These are phyloP conservation scores for Dothistroma pini DNA, from an alignment of 2,329 filamentous ascomycete genomes.

Conservation along the genomic window DNA sequence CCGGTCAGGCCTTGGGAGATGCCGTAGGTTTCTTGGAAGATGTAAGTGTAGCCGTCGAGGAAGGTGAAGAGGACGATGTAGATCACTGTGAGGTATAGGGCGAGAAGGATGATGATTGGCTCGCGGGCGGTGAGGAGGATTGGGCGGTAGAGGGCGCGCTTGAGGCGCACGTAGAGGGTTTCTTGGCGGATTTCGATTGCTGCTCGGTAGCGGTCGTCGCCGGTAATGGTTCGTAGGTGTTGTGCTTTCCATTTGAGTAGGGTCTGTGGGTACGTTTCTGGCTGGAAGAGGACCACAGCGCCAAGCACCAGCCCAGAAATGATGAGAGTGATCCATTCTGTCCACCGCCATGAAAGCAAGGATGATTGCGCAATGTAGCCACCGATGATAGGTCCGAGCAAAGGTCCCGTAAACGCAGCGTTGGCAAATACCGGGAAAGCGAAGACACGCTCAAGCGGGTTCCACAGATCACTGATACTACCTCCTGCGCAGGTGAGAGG, in stretches of 20 bases:
- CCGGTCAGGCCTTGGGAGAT: constrained; percentile 34
- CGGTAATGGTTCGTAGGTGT: constrained; percentile 31
- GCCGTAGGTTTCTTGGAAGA: constrained; percentile 50
- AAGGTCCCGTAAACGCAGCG: constrained; percentile 41
- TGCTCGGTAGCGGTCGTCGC: constrained; percentile 47
- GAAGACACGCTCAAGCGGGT: constrained; percentile 35
- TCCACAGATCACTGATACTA: constrained; percentile 33
- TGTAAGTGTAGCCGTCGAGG: constrained; percentile 51
- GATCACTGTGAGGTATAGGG: constrained; percentile 49
- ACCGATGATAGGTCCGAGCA: constrained; percentile 45
- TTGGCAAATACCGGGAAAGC: constrained; percentile 51
- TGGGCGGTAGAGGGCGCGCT: constrained; percentile 41
- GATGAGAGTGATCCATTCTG: constrained; percentile 40
- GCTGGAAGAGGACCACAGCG: constrained; percentile 42
- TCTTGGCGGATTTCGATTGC: constrained; percentile 45
- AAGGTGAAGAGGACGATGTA: constrained; percentile 57
- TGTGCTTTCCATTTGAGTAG: constrained; percentile 37
- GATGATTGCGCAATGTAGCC: constrained; percentile 42
- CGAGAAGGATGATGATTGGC: constrained; percentile 44
- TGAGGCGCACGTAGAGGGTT: constrained; percentile 37
- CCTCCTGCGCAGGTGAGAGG: constrained; percentile 47
- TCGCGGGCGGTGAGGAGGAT: constrained; percentile 38
- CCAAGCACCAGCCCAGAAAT: constrained; percentile 30
- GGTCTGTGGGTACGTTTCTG: constrained; percentile 49
- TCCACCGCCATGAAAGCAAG: constrained; percentile 45